Evolutionary conservation across 1,284 basidiomycete genomes (phyloP).

Genomic region (Boletus subluridellus): DNA sequence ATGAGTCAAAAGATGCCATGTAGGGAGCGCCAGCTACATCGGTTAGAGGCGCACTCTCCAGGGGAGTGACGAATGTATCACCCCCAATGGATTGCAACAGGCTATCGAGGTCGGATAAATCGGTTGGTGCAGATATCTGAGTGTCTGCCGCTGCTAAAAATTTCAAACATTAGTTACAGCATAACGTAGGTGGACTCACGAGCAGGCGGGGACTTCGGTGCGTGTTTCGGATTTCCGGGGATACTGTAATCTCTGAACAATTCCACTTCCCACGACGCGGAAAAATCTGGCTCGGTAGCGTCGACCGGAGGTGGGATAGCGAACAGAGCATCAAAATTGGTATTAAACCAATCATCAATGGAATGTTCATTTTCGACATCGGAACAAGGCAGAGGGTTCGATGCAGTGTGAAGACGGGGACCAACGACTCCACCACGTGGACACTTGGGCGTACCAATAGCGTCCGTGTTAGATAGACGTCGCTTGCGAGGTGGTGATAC

Average conservation of each 20-base stretch:
- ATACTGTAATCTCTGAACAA: constrained; percentile 27
- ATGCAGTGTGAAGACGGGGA: constrained; percentile 26
- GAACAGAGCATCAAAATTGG: constrained; percentile 26
- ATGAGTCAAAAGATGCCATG: not conserved
- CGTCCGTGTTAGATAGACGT: constrained; percentile 32
- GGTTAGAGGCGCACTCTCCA: not conserved
- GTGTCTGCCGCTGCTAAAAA: not conserved
- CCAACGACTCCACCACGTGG: constrained; percentile 16
- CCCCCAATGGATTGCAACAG: constrained; percentile 16
- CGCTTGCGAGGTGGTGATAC: constrained; percentile 28
- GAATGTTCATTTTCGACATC: constrained; percentile 12
- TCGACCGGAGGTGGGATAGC: constrained; percentile 26
- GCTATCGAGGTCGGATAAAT: constrained; percentile 12
- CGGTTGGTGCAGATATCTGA: not conserved
- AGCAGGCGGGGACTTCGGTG: not conserved
- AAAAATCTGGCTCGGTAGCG: constrained; percentile 16
- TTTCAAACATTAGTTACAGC: not conserved
- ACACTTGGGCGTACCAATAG: constrained; percentile 20
- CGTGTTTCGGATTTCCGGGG: not conserved
- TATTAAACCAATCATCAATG: constrained; percentile 31
- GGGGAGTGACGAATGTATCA: not conserved
- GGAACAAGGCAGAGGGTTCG: constrained; percentile 28
- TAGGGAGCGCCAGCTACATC: not conserved
- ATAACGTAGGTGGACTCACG: constrained; percentile 1
- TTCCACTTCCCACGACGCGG: constrained; percentile 25